Evolutionary conservation across 768 basidiomycete species (phyloP).

Genomic region (Boletus rufocinnamomeus): DNA sequence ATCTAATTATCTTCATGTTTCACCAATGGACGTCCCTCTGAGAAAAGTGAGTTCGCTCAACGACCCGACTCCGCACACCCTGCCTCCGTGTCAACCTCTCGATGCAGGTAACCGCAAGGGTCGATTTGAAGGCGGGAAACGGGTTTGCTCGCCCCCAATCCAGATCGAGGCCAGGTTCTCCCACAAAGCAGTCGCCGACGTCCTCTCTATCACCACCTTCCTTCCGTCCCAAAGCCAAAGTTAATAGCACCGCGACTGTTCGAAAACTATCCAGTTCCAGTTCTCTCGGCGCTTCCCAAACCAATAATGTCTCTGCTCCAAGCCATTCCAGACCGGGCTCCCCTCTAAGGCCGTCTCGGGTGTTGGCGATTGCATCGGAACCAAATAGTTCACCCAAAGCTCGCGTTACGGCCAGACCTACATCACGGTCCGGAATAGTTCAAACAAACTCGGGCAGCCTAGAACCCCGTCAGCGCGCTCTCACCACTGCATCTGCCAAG

Average conservation of each 20-base stretch:
- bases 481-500: slow-evolving; percentile 26
- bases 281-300: slow-evolving; percentile 16
- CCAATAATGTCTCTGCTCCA: slow-evolving; percentile 39
- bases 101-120: slow-evolving; percentile 54
- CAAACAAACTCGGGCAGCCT: slow-evolving; percentile 13
- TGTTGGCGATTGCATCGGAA: slow-evolving; percentile 35
- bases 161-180: slow-evolving; percentile 51
- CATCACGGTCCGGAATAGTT: slow-evolving; percentile 24
- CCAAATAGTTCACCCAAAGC: slow-evolving; percentile 29
- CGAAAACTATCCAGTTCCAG: slow-evolving; percentile 30
- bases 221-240: slow-evolving; percentile 58
- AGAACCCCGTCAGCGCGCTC: slow-evolving; percentile 36
- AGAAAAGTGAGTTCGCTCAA: slow-evolving; percentile 44
- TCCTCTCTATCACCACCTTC: slow-evolving; percentile 31
- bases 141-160: slow-evolving; percentile 32
- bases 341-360: slow-evolving; percentile 40
- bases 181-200: slow-evolving; percentile 39
- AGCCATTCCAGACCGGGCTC: slow-evolving; percentile 43
- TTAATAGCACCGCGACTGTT: slow-evolving; percentile 54
- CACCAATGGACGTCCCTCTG: slow-evolving; percentile 41
- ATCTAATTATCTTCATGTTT: neutral
- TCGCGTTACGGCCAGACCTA: slow-evolving; percentile 34
- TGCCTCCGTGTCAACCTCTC: slow-evolving; percentile 16
- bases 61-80: neutral
- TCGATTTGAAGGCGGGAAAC: slow-evolving; percentile 42